A percentile compares a stretch with the other conserved stretches of the same genome.
Evolutionary conservation across 2,329 filamentous ascomycete species (phyloP).

Genomic region (Calonectria leucothoes): DNA sequence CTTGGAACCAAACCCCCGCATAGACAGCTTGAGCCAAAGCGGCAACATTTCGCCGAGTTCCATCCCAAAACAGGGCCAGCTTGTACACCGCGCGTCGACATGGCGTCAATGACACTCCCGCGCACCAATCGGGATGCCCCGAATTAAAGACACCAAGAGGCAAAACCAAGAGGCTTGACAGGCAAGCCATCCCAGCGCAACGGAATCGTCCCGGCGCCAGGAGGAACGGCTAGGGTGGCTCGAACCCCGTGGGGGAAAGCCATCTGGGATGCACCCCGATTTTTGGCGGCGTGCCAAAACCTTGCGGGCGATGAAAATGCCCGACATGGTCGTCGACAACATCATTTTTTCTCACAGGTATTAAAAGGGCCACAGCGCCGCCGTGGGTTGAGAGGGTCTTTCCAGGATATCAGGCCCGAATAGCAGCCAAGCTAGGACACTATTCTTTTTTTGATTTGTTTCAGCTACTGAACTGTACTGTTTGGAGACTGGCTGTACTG

Average conservation of each 20-base stretch:
- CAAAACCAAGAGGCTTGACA: neutral
- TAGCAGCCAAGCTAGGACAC: neutral
- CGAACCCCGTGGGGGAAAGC: neutral
- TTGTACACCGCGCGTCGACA: neutral
- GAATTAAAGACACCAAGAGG: neutral
- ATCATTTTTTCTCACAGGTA: neutral
- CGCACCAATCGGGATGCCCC: neutral
- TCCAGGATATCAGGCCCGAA: neutral
- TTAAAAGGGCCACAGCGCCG: slow-evolving; percentile 15
- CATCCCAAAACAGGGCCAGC: neutral
- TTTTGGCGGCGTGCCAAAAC: slow-evolving; percentile 11
- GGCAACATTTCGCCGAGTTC: slow-evolving; percentile 5
- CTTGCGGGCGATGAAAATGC: neutral
- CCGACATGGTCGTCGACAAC: neutral
- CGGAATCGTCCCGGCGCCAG: neutral
- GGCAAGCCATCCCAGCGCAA: neutral
- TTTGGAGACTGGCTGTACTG: neutral
- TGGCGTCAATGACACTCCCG: neutral
- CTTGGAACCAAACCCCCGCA: neutral
- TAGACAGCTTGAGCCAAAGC: neutral
- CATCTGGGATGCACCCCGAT: neutral
- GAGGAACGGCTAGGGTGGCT: neutral
- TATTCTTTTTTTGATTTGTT: neutral
- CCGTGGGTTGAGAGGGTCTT: neutral
- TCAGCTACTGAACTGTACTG: neutral